Base-by-base conservation (phyloP, 805 yeast species). In the Myxozyma lipomycoides region DNA sequence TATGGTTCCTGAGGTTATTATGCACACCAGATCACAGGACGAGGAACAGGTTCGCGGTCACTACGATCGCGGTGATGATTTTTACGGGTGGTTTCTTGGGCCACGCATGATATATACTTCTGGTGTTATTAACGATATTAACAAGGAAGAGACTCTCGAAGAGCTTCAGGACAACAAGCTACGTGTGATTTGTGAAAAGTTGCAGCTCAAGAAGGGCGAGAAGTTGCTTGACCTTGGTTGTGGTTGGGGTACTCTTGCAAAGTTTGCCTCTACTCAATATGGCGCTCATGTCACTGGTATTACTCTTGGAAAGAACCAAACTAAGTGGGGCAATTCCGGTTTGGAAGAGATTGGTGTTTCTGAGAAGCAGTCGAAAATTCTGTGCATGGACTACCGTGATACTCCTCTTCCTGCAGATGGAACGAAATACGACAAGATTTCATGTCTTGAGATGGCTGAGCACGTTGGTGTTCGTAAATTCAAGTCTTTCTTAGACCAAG, bases 31-130 rank as follows among this genome's bases (percentile, higher is more conserved):
- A 67, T 84, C 95, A 19, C 96, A 88, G 74, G 55, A 89, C 68
- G 96, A 88, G 73, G 96, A 88, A 72, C 96, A 88, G 72, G 96
- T 88, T 50, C 82, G 95, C 70, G 96, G 85, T 64, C 95, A 88
- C 73, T 88, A 88, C 69, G 96, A 89, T 74, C 85, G 96, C 62
- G 96, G 96, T 70, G 96, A 88, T 67, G 96, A 89, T 70, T 88
- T 88, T 71, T 89, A 89, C 78, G 73, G 89, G 49, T 88, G 95
- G 95, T 88, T 88, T 75, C 74, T 88, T 62, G 96, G 96, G 55
- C 93, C 95, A 56, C 82, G 96, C 71, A 88, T 88, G 96, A 77
- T 89, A 67, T 89, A 88, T 74, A 89, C 96, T 34, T 82, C 91
- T 21, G 96, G 96, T 66, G 73, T 86, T 47, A 82, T 89, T 64